These are phyloP conservation scores for Platismatia glauca DNA, from an alignment of 495 filamentous ascomycete genomes.

Conservation along the genomic window DNA sequence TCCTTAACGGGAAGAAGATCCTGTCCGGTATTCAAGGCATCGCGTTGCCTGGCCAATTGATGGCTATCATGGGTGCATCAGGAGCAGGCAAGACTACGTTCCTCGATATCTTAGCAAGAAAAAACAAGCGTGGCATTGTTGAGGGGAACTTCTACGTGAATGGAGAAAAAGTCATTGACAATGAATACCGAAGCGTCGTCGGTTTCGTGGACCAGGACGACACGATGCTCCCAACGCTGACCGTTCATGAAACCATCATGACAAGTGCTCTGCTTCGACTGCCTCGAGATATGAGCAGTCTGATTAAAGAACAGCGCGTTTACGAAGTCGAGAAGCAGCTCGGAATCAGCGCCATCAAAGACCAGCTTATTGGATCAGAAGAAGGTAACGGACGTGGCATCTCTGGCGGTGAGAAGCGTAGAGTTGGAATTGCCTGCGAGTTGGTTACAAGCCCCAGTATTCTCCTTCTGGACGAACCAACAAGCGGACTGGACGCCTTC, in stretches of 20 bases:
- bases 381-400: conserved; percentile 91
- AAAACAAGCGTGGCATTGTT: conserved; percentile 85
- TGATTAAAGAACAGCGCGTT: conserved; percentile 80
- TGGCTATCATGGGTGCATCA: conserved; percentile 97
- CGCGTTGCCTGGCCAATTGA: conserved; percentile 80
- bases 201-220: conserved; percentile 98
- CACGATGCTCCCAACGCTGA: conserved; percentile 92
- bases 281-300: conserved; percentile 77
- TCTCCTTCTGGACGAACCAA: conserved; percentile 93
- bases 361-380: conserved; percentile 95
- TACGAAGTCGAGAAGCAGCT: conserved; percentile 91
- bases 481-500: conserved; percentile 88
- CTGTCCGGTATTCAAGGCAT: conserved; percentile 71
- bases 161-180: conserved; percentile 76
- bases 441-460: conserved; percentile 96
- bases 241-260: conserved; percentile 95
- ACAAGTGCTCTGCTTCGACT: conserved; percentile 86
- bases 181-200: conserved; percentile 81
- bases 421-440: conserved; percentile 95
- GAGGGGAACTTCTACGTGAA: conserved; percentile 87
- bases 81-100: conserved; percentile 97
- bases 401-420: conserved; percentile 90
- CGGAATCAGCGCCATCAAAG: conserved; percentile 82
- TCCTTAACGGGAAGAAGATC: conserved; percentile 79
- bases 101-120: conserved; percentile 89